Conservation (phyloP, 176 grass and related monocot genomes). For the Themeda triandra region DNA sequence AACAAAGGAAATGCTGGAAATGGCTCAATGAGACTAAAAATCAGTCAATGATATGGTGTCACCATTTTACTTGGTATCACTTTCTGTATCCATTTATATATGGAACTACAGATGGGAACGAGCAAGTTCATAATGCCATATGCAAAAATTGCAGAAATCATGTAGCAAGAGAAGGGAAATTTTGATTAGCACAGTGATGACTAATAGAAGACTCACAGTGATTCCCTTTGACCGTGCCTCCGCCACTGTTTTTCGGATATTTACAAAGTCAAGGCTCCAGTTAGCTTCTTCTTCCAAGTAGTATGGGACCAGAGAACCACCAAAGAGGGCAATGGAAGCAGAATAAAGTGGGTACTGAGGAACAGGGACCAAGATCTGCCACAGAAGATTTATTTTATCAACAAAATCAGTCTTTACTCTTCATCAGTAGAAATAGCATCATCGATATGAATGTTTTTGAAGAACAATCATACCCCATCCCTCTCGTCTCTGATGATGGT, state of each 20-base stretch:
- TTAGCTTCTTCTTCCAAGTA: conserved; percentile 97
- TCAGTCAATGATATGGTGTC: background rate
- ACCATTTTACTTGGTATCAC: background rate
- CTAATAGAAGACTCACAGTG: conserved; percentile 55
- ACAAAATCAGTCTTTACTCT: background rate
- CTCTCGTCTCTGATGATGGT: conserved; percentile 77
- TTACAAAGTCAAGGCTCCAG: conserved; percentile 80
- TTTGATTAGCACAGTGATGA: background rate
- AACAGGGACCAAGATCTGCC: conserved; percentile 95
- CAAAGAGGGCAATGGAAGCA: conserved; percentile 78
- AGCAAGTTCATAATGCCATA: background rate
- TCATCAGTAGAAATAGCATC: background rate
- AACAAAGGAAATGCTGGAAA: background rate
- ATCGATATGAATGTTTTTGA: background rate
- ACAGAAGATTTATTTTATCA: background rate
- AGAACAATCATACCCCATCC: conserved; percentile 65
- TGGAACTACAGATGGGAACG: background rate
- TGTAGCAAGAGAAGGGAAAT: background rate
- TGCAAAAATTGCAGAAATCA: background rate
- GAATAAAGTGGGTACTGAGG: conserved; percentile 99
- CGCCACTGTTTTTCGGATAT: conserved; percentile 52
- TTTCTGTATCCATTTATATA: background rate
- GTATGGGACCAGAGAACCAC: conserved; percentile 91
- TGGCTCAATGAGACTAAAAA: background rate
- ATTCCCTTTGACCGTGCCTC: conserved; percentile 79